These are phyloP conservation scores for Zhuliangozyma parablackwelliae DNA, from an alignment of 1,139 yeast genomes.

Conservation along the genomic window DNA sequence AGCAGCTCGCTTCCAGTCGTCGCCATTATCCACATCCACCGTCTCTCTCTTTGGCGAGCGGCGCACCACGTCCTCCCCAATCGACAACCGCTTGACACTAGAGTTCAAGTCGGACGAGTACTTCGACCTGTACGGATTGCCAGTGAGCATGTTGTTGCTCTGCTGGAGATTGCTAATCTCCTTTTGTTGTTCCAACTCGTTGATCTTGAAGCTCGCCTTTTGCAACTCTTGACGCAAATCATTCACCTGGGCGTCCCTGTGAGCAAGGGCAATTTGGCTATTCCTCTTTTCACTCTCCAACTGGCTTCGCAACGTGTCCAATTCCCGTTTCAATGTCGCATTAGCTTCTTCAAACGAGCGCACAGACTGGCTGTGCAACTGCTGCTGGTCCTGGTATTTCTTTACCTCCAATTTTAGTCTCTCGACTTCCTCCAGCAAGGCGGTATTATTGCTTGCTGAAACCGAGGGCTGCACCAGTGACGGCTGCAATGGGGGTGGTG, in stretches of 20 bases:
- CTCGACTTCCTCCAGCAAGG: slow-evolving; percentile 20
- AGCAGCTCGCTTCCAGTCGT: slow-evolving; percentile 87
- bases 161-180: slow-evolving; percentile 10
- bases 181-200: slow-evolving; percentile 10
- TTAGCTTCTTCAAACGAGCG: slow-evolving; percentile 5
- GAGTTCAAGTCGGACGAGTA: slow-evolving; percentile 37
- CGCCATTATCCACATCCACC: slow-evolving; percentile 39
- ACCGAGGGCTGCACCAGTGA: no score
- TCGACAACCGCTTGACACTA: slow-evolving; percentile 42
- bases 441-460: neutral
- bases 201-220: slow-evolving; percentile 13
- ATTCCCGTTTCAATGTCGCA: slow-evolving; percentile 6
- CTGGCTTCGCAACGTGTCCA: slow-evolving; percentile 6
- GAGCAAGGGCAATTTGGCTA: slow-evolving; percentile 6
- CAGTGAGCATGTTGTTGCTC: slow-evolving; percentile 3
- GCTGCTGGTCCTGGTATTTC: slow-evolving; percentile 5
- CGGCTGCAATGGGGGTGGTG: neutral
- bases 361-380: slow-evolving; percentile 3
- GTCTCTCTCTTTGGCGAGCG: slow-evolving; percentile 5
- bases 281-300: slow-evolving; percentile 8
- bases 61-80: slow-evolving; percentile 26
- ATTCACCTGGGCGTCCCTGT: slow-evolving; percentile 10
- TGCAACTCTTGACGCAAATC: slow-evolving; percentile 10
- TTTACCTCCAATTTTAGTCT: slow-evolving; percentile 40
- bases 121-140: slow-evolving; percentile 1